Evolutionary conservation across 1,139 yeast species (phyloP).

Genomic region (Debaryomyces coudertii): DNA sequence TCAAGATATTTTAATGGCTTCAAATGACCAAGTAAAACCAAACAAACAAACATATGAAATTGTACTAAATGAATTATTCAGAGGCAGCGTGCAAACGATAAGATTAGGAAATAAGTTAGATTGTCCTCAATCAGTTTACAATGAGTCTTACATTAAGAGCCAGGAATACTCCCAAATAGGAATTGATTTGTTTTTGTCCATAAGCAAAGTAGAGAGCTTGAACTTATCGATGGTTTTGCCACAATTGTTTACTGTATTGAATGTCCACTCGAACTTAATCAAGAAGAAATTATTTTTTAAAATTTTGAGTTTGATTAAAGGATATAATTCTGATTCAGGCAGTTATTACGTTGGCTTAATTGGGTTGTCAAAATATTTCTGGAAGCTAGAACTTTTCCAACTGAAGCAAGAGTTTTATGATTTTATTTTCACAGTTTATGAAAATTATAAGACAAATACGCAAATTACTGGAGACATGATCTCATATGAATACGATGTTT

Average conservation of each 20-base stretch:
- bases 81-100: constrained; percentile 47
- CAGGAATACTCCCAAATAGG: constrained; percentile 71
- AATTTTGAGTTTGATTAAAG: constrained; percentile 14
- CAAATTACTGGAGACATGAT: constrained; percentile 9
- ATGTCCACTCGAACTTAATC: constrained; percentile 32
- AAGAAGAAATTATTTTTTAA: constrained; percentile 25
- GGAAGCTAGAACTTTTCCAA: constrained; percentile 20
- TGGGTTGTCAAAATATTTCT: constrained; percentile 29
- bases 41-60: constrained; percentile 53
- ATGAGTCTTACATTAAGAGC: constrained; percentile 41
- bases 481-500: constrained; percentile 48
- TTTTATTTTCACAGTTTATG: constrained; percentile 32
- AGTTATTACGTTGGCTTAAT: constrained; percentile 23
- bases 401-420: constrained; percentile 26
- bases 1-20: constrained; percentile 54
- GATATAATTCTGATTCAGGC: constrained; percentile 2
- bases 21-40: constrained; percentile 49
- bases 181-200: constrained; percentile 56
- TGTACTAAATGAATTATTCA: constrained; percentile 53
- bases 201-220: constrained; percentile 34
- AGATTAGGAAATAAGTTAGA: constrained; percentile 12
- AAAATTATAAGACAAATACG: constrained; percentile 22
- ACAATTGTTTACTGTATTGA: constrained; percentile 28
- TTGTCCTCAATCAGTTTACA: constrained; percentile 22
- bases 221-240: constrained; percentile 32